Conservation (phyloP, 78 protist genomes). For the Blattamonas nauphoetae region DNA sequence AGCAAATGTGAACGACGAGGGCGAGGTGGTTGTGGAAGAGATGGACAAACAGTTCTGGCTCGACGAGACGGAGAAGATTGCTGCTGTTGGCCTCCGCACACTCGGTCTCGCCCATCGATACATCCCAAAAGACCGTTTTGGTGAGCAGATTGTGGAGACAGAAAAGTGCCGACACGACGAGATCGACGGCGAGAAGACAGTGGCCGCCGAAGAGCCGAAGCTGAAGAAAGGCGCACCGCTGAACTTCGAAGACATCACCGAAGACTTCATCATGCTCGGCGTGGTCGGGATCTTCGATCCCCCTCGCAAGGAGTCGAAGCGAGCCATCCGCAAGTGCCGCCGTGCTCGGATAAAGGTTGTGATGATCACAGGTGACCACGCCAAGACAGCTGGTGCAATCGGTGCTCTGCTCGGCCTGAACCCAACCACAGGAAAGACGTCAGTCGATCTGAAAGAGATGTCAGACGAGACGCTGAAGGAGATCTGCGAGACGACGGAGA, state of each 20-base stretch:
- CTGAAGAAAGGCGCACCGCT: background rate
- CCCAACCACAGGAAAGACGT: background rate
- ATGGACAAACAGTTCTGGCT: background rate
- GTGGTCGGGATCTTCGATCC: constrained; percentile 36
- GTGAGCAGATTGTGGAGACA: background rate
- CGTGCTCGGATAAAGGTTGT: constrained; percentile 16
- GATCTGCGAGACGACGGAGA: background rate
- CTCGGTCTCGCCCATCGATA: no score
- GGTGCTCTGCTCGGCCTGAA: background rate
- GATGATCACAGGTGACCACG: constrained; percentile 37
- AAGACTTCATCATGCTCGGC: constrained; percentile 10
- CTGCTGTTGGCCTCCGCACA: no score
- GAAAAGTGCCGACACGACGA: no score
- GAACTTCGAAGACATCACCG: background rate
- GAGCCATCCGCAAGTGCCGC: constrained; percentile 19
- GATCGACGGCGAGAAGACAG: background rate
- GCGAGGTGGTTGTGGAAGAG: background rate
- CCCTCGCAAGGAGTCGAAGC: constrained; percentile 1
- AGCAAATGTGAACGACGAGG: background rate
- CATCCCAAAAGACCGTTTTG: no score
- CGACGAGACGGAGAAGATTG: constrained; percentile 1
- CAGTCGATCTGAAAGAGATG: background rate
- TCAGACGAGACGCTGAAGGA: background rate
- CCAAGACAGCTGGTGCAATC: background rate
- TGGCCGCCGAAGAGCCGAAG: background rate